Conservation (phyloP, 305 asterid species). For the Plantago coronopus region DNA sequence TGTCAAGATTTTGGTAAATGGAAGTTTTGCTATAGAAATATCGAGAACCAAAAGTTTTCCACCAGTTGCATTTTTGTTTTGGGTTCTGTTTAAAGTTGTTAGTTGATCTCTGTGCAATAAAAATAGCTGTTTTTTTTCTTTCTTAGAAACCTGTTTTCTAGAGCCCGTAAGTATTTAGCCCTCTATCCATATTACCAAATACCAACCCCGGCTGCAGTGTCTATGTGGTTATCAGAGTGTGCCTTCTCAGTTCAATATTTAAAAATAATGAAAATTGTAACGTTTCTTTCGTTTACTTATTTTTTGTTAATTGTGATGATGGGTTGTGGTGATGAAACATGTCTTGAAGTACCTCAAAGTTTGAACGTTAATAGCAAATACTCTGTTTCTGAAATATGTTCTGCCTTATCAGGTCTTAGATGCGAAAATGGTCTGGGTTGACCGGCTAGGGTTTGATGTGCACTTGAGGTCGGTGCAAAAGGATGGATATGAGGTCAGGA, state of each 20-base stretch:
- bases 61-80: too few species aligned
- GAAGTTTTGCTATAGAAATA: too few species aligned
- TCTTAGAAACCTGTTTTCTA: too few species aligned
- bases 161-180: too few species aligned
- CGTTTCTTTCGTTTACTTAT: background rate
- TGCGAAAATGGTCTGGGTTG: slow-evolving; percentile 92
- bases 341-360: background rate
- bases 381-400: background rate
- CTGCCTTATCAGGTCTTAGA: slow-evolving; percentile 51
- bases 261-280: background rate
- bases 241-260: background rate
- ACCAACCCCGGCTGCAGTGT: background rate
- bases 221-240: background rate
- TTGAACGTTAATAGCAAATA: too few species aligned
- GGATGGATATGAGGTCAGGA: slow-evolving; percentile 71
- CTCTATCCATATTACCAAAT: background rate
- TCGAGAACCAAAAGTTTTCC: too few species aligned
- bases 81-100: too few species aligned
- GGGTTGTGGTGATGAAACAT: background rate
- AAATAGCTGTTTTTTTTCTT: too few species aligned
- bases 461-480: slow-evolving; percentile 51
- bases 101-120: too few species aligned
- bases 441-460: slow-evolving; percentile 82
- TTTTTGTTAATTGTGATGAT: background rate
- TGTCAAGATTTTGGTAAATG: too few species aligned